These are phyloP conservation scores for Phoenix roebelenii DNA, from an alignment of 176 grass and related monocot species.

Conservation along the genomic window DNA sequence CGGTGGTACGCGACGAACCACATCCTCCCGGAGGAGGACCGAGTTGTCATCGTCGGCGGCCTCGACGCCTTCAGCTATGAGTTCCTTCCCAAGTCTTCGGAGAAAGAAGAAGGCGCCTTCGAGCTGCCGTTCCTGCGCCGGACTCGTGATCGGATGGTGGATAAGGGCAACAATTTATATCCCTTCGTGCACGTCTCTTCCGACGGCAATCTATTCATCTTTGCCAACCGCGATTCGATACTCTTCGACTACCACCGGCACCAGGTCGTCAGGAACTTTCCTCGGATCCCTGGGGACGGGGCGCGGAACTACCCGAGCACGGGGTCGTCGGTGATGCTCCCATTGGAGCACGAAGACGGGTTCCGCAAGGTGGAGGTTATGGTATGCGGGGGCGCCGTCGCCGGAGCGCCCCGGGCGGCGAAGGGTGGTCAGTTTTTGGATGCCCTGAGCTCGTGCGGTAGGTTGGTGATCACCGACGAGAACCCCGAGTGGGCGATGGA, in stretches of 20 bases:
- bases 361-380: constrained; percentile 30
- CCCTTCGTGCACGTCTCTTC: constrained; percentile 35
- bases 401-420: constrained; percentile 15
- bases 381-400: constrained; percentile 25
- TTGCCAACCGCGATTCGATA: constrained; percentile 37
- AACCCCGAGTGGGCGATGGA: constrained; percentile 7
- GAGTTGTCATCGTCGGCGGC: constrained; percentile 31
- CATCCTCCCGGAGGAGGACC: constrained; percentile 26
- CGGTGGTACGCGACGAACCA: constrained; percentile 36
- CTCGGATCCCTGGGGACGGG: constrained; percentile 27
- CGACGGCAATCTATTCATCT: constrained; percentile 38
- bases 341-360: constrained; percentile 26
- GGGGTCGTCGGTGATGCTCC: constrained; percentile 31
- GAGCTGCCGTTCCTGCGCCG: constrained; percentile 31
- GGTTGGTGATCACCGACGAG: constrained; percentile 13
- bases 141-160: constrained; percentile 11
- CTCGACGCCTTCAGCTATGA: constrained; percentile 32
- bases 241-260: constrained; percentile 22
- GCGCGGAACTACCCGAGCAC: constrained; percentile 37
- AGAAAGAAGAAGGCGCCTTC: constrained; percentile 25
- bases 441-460: constrained; percentile 23
- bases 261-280: constrained; percentile 26
- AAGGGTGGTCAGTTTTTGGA: constrained; percentile 8
- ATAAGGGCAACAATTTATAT: constrained; percentile 26
- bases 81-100: constrained; percentile 28